Evolutionary conservation across 345 rosid species (phyloP).

Genomic region (Nephelium lappaceum): DNA sequence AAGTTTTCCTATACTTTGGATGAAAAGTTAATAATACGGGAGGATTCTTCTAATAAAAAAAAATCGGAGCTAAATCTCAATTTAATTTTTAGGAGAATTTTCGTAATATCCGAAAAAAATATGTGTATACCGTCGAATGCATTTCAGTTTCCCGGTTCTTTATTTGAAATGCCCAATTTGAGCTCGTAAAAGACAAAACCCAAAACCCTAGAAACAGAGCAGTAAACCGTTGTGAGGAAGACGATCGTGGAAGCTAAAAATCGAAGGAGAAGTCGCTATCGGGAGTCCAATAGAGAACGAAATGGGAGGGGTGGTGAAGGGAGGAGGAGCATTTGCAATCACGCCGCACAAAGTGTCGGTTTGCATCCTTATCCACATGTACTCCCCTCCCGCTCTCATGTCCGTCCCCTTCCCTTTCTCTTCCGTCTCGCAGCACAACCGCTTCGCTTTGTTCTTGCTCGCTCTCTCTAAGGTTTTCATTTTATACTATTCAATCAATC

Average conservation of each 20-base stretch:
- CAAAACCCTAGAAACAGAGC: not conserved
- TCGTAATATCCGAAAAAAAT: too few relatives aligned
- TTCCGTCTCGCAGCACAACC: constrained; percentile 89
- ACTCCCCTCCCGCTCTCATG: constrained; percentile 72
- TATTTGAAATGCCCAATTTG: not conserved
- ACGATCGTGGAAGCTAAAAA: not conserved
- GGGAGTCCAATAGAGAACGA: not conserved
- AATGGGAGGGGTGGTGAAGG: constrained; percentile 55
- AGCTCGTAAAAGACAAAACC: not conserved
- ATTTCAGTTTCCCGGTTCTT: not conserved
- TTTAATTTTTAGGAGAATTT: too few relatives aligned
- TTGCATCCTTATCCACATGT: constrained; percentile 75
- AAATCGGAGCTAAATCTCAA: too few relatives aligned
- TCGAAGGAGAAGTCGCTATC: not conserved
- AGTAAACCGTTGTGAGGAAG: not conserved
- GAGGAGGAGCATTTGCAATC: constrained; percentile 50
- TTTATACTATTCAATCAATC: not conserved
- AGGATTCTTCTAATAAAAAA: too few relatives aligned
- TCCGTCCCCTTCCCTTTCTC: constrained; percentile 72
- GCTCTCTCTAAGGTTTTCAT: constrained; percentile 76
- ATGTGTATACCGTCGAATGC: too few relatives aligned
- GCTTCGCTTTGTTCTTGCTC: constrained; percentile 73
- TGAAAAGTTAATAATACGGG: too few relatives aligned
- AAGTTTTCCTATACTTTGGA: too few relatives aligned
- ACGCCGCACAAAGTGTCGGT: constrained; percentile 94